phyloP scores from a whole-genome alignment of 257 asterid genomes.

The Henckelia pumila region DNA sequence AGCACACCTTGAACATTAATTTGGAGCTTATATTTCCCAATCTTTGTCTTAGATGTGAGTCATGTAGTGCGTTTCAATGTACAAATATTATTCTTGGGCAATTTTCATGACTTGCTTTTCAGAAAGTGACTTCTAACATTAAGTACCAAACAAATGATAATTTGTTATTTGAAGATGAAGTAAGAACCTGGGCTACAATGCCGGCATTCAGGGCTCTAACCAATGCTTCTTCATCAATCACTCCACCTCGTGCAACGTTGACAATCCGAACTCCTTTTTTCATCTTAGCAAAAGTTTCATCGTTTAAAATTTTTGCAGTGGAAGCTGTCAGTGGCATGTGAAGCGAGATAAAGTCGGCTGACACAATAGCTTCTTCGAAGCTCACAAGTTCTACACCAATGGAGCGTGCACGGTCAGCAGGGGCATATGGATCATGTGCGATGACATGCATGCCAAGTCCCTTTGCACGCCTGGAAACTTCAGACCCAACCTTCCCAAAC shows the following conservation, averaged over 20 bases:
- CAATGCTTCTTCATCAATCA: conserved; percentile 93
- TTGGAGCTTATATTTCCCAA: neutral
- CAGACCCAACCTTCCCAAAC: conserved; percentile 95
- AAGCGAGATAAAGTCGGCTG: conserved; percentile 84
- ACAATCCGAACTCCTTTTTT: conserved; percentile 85
- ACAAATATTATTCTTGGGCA: neutral
- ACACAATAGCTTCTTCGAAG: conserved; percentile 75
- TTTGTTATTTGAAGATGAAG: conserved; percentile 14
- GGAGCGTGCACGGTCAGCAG: conserved; percentile 96
- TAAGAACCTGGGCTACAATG: conserved; percentile 81
- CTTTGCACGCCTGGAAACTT: conserved; percentile 95
- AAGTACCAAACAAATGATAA: neutral
- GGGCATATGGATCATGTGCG: conserved; percentile 91
- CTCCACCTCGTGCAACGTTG: conserved; percentile 98
- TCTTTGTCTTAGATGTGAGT: neutral
- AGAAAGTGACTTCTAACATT: neutral
- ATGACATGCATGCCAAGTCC: conserved; percentile 95
- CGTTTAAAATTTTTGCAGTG: conserved; percentile 68
- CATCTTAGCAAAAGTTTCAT: conserved; percentile 87
- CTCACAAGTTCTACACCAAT: conserved; percentile 86
- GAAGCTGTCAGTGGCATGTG: conserved; percentile 95
- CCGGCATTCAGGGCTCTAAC: conserved; percentile 87
- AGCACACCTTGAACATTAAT: neutral
- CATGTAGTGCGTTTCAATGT: neutral
- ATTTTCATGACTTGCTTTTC: neutral